Conservation (phyloP, 208 protist species). For the Vickermania ingenoplastis region DNA sequence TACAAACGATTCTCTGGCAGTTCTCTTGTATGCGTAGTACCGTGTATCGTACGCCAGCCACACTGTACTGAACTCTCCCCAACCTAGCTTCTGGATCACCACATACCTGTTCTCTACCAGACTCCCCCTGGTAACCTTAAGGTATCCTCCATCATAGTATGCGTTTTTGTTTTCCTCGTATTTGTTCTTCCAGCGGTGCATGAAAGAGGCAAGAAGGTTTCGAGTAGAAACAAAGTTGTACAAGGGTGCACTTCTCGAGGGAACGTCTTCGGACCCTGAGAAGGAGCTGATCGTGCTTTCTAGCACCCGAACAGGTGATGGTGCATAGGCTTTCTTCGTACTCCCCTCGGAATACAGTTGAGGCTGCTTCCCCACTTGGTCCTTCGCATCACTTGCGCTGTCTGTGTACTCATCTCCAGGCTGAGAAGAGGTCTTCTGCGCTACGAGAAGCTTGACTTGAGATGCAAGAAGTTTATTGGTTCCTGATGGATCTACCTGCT, state of each 20-base stretch:
- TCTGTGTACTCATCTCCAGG: not conserved
- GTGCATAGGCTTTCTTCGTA: not conserved
- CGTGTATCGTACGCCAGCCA: slow-evolving; percentile 80
- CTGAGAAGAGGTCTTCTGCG: not conserved
- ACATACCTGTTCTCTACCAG: slow-evolving; percentile 34
- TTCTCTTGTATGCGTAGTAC: slow-evolving; percentile 9
- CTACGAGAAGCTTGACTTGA: not conserved
- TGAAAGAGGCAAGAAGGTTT: slow-evolving; percentile 12
- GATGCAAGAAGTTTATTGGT: not conserved
- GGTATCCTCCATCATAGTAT: slow-evolving; percentile 38
- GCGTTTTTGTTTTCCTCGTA: slow-evolving; percentile 24
- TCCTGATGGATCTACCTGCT: not conserved
- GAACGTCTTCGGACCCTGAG: not conserved
- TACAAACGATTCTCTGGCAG: slow-evolving; percentile 56
- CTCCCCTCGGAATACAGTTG: not conserved
- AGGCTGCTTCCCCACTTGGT: not conserved
- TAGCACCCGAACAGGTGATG: not conserved
- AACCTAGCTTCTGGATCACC: slow-evolving; percentile 75
- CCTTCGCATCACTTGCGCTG: not conserved
- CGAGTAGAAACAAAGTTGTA: slow-evolving; percentile 12
- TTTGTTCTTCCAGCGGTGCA: slow-evolving; percentile 20
- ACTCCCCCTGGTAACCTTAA: slow-evolving; percentile 18
- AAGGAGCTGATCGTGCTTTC: not conserved
- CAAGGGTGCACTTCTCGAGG: not conserved
- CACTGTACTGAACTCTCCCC: slow-evolving; percentile 85